Base-by-base conservation (phyloP, 202 grass and related monocot species). In the Bolboschoenoplectus hybrid region DNA sequence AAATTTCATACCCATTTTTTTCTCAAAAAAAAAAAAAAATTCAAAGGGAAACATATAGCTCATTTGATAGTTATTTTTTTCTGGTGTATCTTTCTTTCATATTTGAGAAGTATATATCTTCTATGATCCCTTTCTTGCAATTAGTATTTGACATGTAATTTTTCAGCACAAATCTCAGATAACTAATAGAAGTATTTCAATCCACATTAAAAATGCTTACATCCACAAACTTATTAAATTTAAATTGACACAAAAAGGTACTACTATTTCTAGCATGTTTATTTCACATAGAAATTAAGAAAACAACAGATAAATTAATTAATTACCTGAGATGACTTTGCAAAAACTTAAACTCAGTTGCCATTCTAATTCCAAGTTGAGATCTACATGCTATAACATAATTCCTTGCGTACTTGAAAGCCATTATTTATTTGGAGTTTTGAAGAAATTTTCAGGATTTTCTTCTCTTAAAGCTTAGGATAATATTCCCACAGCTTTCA, bases 281-380 rank as follows among this genome's bases (percentile, higher is more conserved):
- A 11, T 11, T 69, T 41, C 6, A 68, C 64, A 67, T 39, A 67
- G 34, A 67, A 41, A 67, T 26, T 26, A 26, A 26, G 26, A 26
- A 67, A 40, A 67, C 10, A 41, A 67, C 35, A 68, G 13, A 41
- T 56, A 80, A 80, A 40, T 80, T 26, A 26, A 26, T 26, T 26
- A 81, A 41, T 81, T 81, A 63, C 77, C 77, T 60, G 34, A 38
- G 53, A 81, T 62, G 77, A 41, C 5, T 39, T 2, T 13, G 32
- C 14, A 63, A 5, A 14, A 16, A 60, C 2, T 26, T 19, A 36
- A 40, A 40, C 55, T 43, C 34, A 10, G 4, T 41, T 19, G 2
- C 17, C 20, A 41, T 32, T 41, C 2, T 41, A 81, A 62, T 40
- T 41, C 1, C 0, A n/a, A 62, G 10, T 26, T 20, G 13, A 60